Base-by-base conservation (phyloP, 163 green algal genomes). In the Chlamydomonas reinhardtii region DNA sequence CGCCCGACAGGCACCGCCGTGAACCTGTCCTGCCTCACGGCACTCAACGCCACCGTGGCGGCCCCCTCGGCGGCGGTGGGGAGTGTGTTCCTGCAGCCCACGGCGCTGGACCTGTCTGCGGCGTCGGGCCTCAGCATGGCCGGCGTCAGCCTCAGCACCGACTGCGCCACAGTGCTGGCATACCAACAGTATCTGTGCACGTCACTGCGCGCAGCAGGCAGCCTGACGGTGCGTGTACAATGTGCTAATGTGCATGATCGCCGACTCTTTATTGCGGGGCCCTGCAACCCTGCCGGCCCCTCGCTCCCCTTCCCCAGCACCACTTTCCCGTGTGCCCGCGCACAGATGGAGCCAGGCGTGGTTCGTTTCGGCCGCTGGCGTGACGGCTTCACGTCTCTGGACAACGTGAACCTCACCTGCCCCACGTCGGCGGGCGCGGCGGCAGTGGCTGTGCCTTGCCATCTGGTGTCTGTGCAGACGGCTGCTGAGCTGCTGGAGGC, bases 371-470 rank as follows among this genome's bases (percentile, higher is more conserved):
- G 2, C 8, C 17, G 8, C 14, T 85, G 79, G 79, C 48, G 14
- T 32, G 79, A 85, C 32, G 52, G 68, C 68, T 77, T 71, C 68
- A 85, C 68, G 17, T n/a, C n/a, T 6, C 79, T 85, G 32, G 48
- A 69, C 34, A 77, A 85, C n/a, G 80, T 86, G 27, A 86, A 34
- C 0, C 69, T 86, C 24, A 86, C 80, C 25, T 86, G 80, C 56
- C 34, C 34, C 2, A 9, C 24, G 2, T 24, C 80, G 19, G 35
- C 32, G 25, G 31, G 56, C 5, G 80, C 70, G 0, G 31, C 70
- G 11, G 25, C 31, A 29, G 70, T 70, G 17, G 48, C 48, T 56
- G 48, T 17, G 6, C 80, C 80, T 25, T 86, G 80, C 56, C 39
- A 56, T 35, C 56, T 86, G n/a, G 59, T 17, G 25, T 56, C 70